Evolutionary conservation across 2,329 filamentous ascomycete genomes (phyloP).

Genomic region (Aureobasidium sp.): DNA sequence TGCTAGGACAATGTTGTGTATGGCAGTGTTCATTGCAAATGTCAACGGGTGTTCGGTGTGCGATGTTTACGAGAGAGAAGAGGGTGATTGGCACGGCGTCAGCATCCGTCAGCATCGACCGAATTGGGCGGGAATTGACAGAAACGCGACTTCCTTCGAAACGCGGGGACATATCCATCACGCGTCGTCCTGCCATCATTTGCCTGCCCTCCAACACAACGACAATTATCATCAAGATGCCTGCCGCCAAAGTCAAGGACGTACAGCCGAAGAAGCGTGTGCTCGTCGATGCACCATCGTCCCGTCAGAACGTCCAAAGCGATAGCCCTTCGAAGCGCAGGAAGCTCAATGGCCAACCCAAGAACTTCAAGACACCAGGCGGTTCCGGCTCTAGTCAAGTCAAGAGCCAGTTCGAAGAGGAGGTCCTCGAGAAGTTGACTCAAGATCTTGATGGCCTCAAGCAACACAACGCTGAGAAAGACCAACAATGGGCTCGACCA

Average conservation of each 20-base stretch:
- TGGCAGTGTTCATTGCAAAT: not conserved
- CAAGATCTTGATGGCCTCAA: conserved; percentile 85
- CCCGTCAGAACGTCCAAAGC: conserved; percentile 36
- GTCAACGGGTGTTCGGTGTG: too few species aligned
- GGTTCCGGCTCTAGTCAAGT: conserved; percentile 64
- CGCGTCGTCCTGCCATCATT: not conserved
- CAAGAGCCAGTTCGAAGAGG: conserved; percentile 88
- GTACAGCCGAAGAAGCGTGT: conserved; percentile 33
- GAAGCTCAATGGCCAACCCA: conserved; percentile 59
- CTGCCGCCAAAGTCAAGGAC: conserved; percentile 4
- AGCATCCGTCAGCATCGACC: not conserved
- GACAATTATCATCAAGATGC: not conserved
- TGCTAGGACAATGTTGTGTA: not conserved
- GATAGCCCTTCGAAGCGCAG: conserved; percentile 65
- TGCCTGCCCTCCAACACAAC: not conserved
- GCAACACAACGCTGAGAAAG: conserved; percentile 79
- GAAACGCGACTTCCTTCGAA: not conserved
- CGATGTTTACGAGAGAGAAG: not conserved
- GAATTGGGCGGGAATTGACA: not conserved
- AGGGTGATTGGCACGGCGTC: not conserved
- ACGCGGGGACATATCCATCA: not conserved
- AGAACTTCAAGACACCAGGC: conserved; percentile 55
- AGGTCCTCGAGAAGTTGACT: conserved; percentile 90
- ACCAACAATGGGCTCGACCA: conserved; percentile 81
- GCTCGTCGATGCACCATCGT: conserved; percentile 38